These are phyloP conservation scores for Setaria italica DNA, from an alignment of 202 grass and related monocot species.

Conservation along the genomic window DNA sequence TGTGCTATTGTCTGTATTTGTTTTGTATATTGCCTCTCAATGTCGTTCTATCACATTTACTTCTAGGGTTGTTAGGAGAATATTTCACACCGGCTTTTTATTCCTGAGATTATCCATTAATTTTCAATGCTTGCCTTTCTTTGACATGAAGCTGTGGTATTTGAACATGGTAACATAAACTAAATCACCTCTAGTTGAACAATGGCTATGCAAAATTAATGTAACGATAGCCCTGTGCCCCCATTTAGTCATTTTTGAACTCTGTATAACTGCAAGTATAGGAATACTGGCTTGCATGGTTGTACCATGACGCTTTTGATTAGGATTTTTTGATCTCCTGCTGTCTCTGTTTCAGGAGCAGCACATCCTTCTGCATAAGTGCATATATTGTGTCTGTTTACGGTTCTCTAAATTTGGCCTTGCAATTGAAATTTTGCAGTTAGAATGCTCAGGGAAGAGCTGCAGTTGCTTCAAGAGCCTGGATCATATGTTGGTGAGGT, in stretches of 20 bases:
- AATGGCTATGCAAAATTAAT: neutral
- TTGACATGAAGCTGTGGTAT: neutral
- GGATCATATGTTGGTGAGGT: constrained; percentile 98
- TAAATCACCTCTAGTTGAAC: neutral
- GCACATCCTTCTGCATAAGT: neutral
- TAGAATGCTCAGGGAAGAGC: constrained; percentile 84
- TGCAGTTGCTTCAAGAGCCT: constrained; percentile 87
- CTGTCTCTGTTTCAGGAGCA: neutral
- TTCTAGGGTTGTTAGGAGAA: neutral
- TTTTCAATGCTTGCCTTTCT: neutral
- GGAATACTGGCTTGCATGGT: neutral
- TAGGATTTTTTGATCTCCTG: neutral
- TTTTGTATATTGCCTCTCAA: neutral
- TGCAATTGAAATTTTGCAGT: constrained; percentile 57
- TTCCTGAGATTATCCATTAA: neutral
- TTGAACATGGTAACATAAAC: neutral
- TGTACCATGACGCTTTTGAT: neutral
- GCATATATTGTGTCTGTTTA: neutral
- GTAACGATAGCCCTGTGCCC: neutral
- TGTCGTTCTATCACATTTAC: neutral
- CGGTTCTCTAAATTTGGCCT: neutral
- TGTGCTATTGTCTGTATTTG: neutral
- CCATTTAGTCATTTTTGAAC: neutral
- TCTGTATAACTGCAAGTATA: neutral
- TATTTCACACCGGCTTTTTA: neutral